A percentile compares a stretch with the other conserved stretches of the same genome.
Evolutionary conservation across 306 rosid genomes (phyloP).

Genomic region (Castanopsis chinensis): DNA sequence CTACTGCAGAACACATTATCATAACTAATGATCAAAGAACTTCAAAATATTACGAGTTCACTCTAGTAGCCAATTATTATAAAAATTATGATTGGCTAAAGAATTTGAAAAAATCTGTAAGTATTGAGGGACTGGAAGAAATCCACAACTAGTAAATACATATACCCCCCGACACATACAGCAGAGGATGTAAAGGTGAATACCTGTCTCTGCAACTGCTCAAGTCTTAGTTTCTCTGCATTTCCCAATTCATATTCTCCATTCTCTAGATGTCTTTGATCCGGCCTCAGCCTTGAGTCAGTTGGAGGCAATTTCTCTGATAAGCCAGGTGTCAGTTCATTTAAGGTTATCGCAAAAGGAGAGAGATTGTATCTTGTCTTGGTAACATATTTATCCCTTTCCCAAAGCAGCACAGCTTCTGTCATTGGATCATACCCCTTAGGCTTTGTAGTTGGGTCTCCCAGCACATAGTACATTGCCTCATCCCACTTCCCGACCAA

Average conservation of each 20-base stretch:
- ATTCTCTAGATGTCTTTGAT: constrained; percentile 91
- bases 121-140: not conserved
- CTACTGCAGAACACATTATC: not conserved
- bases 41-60: not conserved
- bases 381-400: constrained; percentile 57
- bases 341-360: constrained; percentile 86
- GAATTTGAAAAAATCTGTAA: not conserved
- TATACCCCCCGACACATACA: not conserved
- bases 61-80: not conserved
- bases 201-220: constrained; percentile 99
- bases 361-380: constrained; percentile 97
- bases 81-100: not conserved
- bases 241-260: constrained; percentile 93
- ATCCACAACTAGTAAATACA: not conserved
- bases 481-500: constrained; percentile 97
- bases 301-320: constrained; percentile 78
- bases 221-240: constrained; percentile 92
- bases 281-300: constrained; percentile 97
- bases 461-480: constrained; percentile 96
- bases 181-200: not conserved
- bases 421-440: constrained; percentile 98
- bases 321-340: constrained; percentile 79
- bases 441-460: constrained; percentile 91
- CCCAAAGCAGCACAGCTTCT: constrained; percentile 94
- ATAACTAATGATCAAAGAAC: not conserved